phyloP scores from a whole-genome alignment of 371 early-diverging fungal species.

The Actinomortierella wolfii region DNA sequence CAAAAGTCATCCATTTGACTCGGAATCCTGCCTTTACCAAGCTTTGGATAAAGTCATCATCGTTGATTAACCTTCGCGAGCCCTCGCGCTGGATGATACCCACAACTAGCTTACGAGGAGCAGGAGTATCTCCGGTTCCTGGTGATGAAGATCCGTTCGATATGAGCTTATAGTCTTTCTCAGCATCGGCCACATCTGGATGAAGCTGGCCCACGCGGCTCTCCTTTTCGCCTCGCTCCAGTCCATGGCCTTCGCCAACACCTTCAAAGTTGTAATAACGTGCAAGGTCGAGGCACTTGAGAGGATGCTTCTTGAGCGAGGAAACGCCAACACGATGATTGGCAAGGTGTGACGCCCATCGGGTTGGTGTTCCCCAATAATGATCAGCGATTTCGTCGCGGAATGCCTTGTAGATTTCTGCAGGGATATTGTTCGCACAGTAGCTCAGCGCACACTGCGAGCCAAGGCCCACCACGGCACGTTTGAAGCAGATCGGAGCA shows the following conservation, averaged over 20 bases:
- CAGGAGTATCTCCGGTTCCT: too few relatives aligned
- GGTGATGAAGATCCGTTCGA: not conserved
- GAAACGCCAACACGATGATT: too few relatives aligned
- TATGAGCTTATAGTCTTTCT: conserved; percentile 14
- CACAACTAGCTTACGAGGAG: conserved; percentile 22
- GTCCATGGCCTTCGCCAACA: not conserved
- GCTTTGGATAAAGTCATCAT: conserved; percentile 29
- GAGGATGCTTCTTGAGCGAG: not conserved
- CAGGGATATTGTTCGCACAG: conserved; percentile 50
- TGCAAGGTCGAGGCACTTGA: conserved; percentile 18
- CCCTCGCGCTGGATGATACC: conserved; percentile 29
- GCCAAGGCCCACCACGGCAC: conserved; percentile 56
- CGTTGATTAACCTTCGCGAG: conserved; percentile 21
- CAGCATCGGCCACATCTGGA: conserved; percentile 39
- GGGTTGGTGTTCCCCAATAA: conserved; percentile 13
- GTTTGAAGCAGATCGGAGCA: conserved; percentile 52
- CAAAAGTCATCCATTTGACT: conserved; percentile 46
- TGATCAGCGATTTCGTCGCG: conserved; percentile 31
- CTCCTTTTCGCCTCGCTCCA: not conserved
- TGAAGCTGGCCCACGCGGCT: conserved; percentile 16
- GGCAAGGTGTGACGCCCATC: conserved; percentile 7
- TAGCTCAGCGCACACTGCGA: conserved; percentile 51
- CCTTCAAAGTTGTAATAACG: conserved; percentile 33
- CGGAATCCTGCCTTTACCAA: conserved; percentile 23
- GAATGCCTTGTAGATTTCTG: conserved; percentile 46